Base-by-base conservation (phyloP, 2,329 filamentous ascomycete genomes). In the Boeremia exigua region DNA sequence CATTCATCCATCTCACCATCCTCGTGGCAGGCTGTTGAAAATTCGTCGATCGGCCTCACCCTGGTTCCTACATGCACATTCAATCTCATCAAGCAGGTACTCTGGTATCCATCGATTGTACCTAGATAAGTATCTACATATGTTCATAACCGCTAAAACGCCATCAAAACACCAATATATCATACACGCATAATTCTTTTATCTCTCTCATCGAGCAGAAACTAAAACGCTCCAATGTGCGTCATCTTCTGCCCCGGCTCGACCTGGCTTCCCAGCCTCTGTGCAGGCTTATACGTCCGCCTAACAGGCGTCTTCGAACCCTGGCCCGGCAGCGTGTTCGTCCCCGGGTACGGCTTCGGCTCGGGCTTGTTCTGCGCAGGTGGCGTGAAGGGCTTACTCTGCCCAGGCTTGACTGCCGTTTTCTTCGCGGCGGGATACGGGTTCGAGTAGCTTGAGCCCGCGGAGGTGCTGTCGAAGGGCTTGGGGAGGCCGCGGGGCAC, bases 241-340 rank as follows among this genome's bases (percentile, higher is more conserved):
- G 61, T 59, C 58, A 70, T 66, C 57, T 69, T 69, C 59, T 72
- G 65, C 3, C 72, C 71, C 50, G 54, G 43, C 32, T 66, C 61
- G 12, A 67, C 61, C 57, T 66, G 65, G 39, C 63, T 56, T 23
- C 63, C 67, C 48, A 70, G 29, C 40, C 61, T 63, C 48, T 63
- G 64, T 47, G 63, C 38, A 15, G 69, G 61, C 66, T 67, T 70
- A 46, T 65, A 66, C 58, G 54, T 65, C 46, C 63, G 54, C 54
- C 59, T 56, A 9, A 74, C 71, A 0, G 70, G 69, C 25, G 63
- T 65, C 55, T 57, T 65, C 17, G 53, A 62, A 2, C 52, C 68
- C 43, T 68, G 65, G 1, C 71, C 69, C 0, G 69, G 68, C 43
- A 68, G 37, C 29, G 69, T 72, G 32, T 66, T 70, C 17, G 70